A percentile compares a stretch with the other conserved stretches of the same genome.
These are phyloP conservation scores for Circinella umbellata DNA, from an alignment of 371 early-diverging fungal species.

Conservation along the genomic window DNA sequence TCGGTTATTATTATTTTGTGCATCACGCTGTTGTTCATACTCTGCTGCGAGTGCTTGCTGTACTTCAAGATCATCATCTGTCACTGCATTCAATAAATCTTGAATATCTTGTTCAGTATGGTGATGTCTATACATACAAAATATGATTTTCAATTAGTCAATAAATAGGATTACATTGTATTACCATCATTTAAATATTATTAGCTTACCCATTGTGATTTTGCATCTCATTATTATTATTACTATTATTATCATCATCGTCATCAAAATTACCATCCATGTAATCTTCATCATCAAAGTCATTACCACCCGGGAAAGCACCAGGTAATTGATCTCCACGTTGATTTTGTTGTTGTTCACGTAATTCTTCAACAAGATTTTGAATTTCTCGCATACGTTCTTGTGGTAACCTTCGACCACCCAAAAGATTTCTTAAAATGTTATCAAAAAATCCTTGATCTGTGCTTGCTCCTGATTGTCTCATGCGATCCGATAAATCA, in stretches of 20 bases:
- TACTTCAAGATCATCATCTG: slow-evolving; percentile 33
- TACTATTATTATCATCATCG: no score
- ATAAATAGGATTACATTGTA: no score
- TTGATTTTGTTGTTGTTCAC: slow-evolving; percentile 19
- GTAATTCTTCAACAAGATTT: slow-evolving; percentile 30
- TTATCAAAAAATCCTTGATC: slow-evolving; percentile 20
- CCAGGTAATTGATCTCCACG: slow-evolving; percentile 37
- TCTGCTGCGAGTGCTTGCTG: slow-evolving; percentile 36
- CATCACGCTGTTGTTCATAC: slow-evolving; percentile 24
- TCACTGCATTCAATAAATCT: slow-evolving; percentile 26
- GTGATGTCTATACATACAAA: slow-evolving; percentile 1
- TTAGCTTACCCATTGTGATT: background rate
- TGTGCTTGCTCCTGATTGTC: slow-evolving; percentile 21
- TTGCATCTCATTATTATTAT: no score
- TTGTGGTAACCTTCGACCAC: slow-evolving; percentile 17
- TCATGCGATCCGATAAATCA: slow-evolving; percentile 13
- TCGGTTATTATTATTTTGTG: slow-evolving; percentile 17
- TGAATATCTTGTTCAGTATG: slow-evolving; percentile 11
- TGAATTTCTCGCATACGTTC: slow-evolving; percentile 27
- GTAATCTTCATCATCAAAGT: slow-evolving; percentile 20
- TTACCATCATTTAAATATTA: no score
- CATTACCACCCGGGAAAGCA: slow-evolving; percentile 34
- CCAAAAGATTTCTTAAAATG: slow-evolving; percentile 25
- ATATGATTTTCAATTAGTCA: background rate
- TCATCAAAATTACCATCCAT: background rate